These are phyloP conservation scores for Dryadomyces quercivorus DNA, from an alignment of 2,329 filamentous ascomycete genomes.

Conservation along the genomic window DNA sequence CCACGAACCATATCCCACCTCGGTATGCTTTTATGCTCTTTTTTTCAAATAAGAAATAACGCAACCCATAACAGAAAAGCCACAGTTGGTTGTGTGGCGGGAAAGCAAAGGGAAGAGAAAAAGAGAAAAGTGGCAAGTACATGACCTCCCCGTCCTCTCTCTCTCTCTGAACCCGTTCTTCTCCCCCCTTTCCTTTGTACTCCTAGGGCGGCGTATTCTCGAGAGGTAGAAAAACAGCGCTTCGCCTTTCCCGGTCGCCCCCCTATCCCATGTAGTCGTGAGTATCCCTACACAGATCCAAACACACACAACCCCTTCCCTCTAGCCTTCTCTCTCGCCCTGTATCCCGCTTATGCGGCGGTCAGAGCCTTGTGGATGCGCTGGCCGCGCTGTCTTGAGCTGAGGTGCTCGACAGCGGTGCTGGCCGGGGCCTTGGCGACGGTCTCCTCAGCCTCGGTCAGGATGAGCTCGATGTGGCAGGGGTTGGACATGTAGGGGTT, in stretches of 20 bases:
- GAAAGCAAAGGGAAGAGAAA: neutral
- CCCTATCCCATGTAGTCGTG: neutral
- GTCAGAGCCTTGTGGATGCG: constrained; percentile 53
- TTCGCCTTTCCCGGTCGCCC: neutral
- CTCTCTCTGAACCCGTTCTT: neutral
- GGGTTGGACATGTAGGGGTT: constrained; percentile 99
- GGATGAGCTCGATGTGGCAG: constrained; percentile 99
- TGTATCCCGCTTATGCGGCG: constrained; percentile 36
- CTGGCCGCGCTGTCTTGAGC: constrained; percentile 81
- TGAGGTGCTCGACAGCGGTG: constrained; percentile 56
- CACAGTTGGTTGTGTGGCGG: neutral
- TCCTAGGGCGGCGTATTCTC: neutral
- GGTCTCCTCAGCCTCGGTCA: constrained; percentile 93
- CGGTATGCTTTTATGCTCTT: neutral
- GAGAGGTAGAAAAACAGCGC: neutral
- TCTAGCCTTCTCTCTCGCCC: neutral
- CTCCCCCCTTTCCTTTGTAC: neutral
- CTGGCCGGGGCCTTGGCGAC: constrained; percentile 75
- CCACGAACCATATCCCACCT: neutral
- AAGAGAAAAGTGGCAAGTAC: neutral
- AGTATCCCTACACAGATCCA: neutral
- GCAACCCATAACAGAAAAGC: neutral
- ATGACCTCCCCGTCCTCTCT: constrained; percentile 5
- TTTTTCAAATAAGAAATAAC: neutral
- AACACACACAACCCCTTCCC: neutral